phyloP scores from a whole-genome alignment of 768 basidiomycete genomes.

The Boletellus sp. region DNA sequence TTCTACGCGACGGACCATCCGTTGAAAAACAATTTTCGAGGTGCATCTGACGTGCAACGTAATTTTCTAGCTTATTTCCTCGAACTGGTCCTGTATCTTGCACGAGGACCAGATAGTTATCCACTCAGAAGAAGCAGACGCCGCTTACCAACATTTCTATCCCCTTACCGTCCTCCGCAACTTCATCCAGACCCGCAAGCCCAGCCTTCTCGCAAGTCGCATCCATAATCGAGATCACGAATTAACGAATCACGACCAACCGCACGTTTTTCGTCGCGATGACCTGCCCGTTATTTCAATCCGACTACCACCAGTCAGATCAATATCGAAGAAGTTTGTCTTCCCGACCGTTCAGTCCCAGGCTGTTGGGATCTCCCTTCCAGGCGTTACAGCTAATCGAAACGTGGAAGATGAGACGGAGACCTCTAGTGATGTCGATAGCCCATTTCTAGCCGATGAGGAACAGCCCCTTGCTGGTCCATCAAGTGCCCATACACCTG shows the following conservation, averaged over 20 bases:
- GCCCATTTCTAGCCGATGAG: background rate
- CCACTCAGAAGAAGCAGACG: slow-evolving; percentile 66
- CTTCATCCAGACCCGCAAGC: slow-evolving; percentile 25
- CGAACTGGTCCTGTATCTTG: slow-evolving; percentile 76
- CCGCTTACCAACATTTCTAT: slow-evolving; percentile 68
- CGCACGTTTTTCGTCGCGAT: slow-evolving; percentile 13
- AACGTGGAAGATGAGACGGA: slow-evolving; percentile 4
- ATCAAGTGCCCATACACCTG: background rate
- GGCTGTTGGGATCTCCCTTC: background rate
- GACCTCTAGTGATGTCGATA: background rate
- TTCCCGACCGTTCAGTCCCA: slow-evolving; percentile 36
- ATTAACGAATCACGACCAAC: background rate
- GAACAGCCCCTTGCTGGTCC: slow-evolving; percentile 5
- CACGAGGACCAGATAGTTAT: slow-evolving; percentile 66
- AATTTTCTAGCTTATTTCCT: slow-evolving; percentile 49
- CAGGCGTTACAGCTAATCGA: background rate
- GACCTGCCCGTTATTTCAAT: slow-evolving; percentile 42
- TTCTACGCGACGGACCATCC: slow-evolving; percentile 2
- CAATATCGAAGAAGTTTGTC: slow-evolving; percentile 49
- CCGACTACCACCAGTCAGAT: slow-evolving; percentile 42
- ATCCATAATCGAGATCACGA: slow-evolving; percentile 7
- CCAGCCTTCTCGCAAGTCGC: slow-evolving; percentile 13
- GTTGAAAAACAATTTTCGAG: background rate
- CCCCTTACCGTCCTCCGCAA: slow-evolving; percentile 41
- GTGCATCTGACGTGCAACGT: slow-evolving; percentile 1